Percentiles rank a stretch among this genome's conserved stretches.
Conservation (phyloP, 192 early-diverging fungal genomes). For the Phlyctochytrium arcticum region DNA sequence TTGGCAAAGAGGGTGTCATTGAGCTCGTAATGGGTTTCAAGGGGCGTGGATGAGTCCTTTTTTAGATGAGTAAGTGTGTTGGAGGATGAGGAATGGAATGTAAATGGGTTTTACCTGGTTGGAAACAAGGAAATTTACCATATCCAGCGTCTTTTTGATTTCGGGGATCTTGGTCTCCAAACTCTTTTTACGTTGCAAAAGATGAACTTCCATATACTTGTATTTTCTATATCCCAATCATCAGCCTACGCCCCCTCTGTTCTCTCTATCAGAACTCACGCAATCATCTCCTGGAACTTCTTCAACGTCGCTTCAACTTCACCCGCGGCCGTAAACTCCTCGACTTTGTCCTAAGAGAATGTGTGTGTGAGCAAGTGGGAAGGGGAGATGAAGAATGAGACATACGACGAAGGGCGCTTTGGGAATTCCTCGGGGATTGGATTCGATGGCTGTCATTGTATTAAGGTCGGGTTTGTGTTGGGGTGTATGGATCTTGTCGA, state of each 20-base stretch:
- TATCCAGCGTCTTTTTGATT: conserved; percentile 87
- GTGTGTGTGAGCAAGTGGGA: not conserved
- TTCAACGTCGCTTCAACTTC: conserved; percentile 79
- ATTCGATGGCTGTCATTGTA: conserved; percentile 52
- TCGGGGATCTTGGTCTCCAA: conserved; percentile 94
- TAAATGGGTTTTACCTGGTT: no score
- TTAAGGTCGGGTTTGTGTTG: not conserved
- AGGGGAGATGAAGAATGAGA: not conserved
- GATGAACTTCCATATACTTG: conserved; percentile 95
- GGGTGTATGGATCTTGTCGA: not conserved
- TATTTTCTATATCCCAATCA: conserved; percentile 71
- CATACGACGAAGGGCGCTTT: conserved; percentile 89
- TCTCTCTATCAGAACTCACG: conserved; percentile 37
- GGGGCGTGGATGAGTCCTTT: conserved; percentile 58
- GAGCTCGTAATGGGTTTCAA: conserved; percentile 85
- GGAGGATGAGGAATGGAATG: no score
- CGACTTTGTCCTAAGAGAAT: conserved; percentile 88
- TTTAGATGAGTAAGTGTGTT: not conserved
- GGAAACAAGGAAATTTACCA: conserved; percentile 75
- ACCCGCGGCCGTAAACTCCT: conserved; percentile 72
- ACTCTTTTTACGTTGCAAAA: conserved; percentile 74
- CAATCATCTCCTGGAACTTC: conserved; percentile 90
- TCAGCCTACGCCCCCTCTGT: not conserved
- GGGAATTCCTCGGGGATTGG: conserved; percentile 94
- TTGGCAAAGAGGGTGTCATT: conserved; percentile 92